A percentile compares a stretch with the other conserved stretches of the same genome.
phyloP scores from a whole-genome alignment of 2,329 filamentous ascomycete genomes.

The Pseudogymnoascus sp. region DNA sequence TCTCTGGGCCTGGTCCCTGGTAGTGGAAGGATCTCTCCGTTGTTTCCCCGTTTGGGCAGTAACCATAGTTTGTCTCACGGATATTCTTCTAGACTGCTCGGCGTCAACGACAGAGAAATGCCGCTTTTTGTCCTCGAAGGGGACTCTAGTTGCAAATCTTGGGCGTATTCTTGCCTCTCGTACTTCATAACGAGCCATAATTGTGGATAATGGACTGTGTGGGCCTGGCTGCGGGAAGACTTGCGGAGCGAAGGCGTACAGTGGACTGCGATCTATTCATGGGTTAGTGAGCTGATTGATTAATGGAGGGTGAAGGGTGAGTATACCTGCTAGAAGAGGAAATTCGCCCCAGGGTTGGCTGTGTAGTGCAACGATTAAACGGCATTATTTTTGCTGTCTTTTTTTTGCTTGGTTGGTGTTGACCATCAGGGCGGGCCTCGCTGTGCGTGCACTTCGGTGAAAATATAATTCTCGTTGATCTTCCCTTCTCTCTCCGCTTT shows the following conservation, averaged over 20 bases:
- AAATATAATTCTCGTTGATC: slow-evolving; percentile 1
- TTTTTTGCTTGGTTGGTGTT: background rate
- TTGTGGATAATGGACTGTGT: background rate
- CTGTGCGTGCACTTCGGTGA: background rate
- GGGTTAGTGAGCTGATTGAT: background rate
- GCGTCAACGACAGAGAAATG: background rate
- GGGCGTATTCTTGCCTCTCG: background rate
- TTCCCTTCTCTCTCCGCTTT: background rate
- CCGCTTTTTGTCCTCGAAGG: background rate
- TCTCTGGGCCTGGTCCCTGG: background rate
- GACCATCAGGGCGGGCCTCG: background rate
- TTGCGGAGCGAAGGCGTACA: background rate
- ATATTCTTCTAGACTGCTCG: background rate
- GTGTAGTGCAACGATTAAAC: background rate
- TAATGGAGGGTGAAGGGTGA: background rate
- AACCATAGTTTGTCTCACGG: background rate
- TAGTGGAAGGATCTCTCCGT: background rate
- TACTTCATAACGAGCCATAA: background rate
- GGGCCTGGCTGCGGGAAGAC: background rate
- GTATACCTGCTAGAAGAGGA: background rate
- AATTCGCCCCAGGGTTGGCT: background rate
- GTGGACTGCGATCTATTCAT: background rate
- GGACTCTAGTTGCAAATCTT: background rate
- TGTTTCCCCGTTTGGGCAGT: background rate
- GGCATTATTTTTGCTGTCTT: background rate